Base-by-base conservation (phyloP, 2,329 filamentous ascomycete species). In the Ascochyta clinopodiicola region DNA sequence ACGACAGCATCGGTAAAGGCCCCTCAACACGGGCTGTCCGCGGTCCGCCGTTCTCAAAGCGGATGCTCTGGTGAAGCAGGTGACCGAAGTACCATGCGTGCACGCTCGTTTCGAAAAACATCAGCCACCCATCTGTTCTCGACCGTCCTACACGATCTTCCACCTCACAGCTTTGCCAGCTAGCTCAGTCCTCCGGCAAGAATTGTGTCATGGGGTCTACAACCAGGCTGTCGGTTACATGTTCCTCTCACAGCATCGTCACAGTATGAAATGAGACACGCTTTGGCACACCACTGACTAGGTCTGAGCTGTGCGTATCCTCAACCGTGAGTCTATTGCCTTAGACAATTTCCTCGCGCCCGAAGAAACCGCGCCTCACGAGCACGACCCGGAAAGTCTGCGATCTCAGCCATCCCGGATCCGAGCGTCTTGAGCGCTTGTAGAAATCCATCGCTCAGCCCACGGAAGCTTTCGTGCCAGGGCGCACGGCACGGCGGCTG, bases 71-170 rank as follows among this genome's bases (percentile, higher is more conserved):
- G 35, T 34, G 25, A 53, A 59, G 49, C 61, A 64, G 59, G 57
- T 61, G 57, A 62, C 49, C 46, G 47, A 25, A 40, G 32, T 32
- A 29, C 13, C 34, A 61, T 64, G 61, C 61, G 64, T 64, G 53
- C 58, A 57, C 32, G 45, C 37, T 52, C 36, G 24, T 24, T n/a
- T n/a, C 27, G 40, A 45, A 45, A 2, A 9, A 46, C 25, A 25
- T 34, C 31, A 19, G 36, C 45, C 42, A 45, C 40, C 45, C 36
- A 19, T 17, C 27, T 21, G 37, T 32, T 43, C 32, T 45, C 42
- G 46, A 37, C 29, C 29, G 24, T 24, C 15, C 9, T 24, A 45
- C 25, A n/a, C 42, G 25, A 29, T 50, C 52, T 37, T 46, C 38
- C 19, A 12, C 12, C 36, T 19, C 19, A 27, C 13, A 42, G 46